These are phyloP conservation scores for Cymodocea nodosa DNA, from an alignment of 116 monocot species.

Conservation along the genomic window DNA sequence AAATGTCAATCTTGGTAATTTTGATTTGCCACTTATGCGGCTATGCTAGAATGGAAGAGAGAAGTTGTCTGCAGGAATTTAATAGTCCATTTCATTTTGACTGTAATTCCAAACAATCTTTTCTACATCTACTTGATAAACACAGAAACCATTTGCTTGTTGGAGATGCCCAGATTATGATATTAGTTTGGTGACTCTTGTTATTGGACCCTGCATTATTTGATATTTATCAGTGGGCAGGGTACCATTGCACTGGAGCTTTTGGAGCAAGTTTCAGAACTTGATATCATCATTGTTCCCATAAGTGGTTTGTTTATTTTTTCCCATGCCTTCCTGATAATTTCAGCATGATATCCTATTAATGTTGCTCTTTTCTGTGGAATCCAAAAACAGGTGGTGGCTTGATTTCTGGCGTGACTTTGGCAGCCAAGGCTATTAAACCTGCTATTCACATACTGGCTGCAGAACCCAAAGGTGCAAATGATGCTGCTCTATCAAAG, in stretches of 20 bases:
- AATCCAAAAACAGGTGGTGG: conserved; percentile 52
- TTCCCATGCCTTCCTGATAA: not conserved
- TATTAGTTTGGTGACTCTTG: too few species aligned
- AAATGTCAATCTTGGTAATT: too few species aligned
- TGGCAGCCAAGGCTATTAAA: conserved; percentile 89
- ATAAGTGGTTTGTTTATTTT: conserved; percentile 60
- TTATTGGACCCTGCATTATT: not conserved
- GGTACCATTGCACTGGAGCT: conserved; percentile 82
- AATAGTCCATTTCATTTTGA: too few species aligned
- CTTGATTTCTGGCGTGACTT: conserved; percentile 78
- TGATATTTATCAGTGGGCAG: conserved; percentile 50
- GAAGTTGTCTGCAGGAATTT: too few species aligned
- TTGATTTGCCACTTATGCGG: too few species aligned
- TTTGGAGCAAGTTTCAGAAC: conserved; percentile 58
- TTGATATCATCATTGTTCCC: conserved; percentile 71
- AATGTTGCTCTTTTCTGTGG: not conserved
- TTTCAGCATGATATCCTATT: not conserved
- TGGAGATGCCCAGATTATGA: too few species aligned
- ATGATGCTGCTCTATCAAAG: conserved; percentile 88
- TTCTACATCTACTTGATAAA: too few species aligned
- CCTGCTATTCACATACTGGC: conserved; percentile 71
- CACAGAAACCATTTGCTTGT: too few species aligned
- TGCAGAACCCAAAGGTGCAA: conserved; percentile 87
- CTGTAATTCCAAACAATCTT: too few species aligned
- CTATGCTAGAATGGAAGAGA: too few species aligned